Percentiles rank a stretch among this genome's conserved stretches.
Conservation (phyloP, 352 stramenopile genomes). For the Globisporangium acanthophoron region DNA sequence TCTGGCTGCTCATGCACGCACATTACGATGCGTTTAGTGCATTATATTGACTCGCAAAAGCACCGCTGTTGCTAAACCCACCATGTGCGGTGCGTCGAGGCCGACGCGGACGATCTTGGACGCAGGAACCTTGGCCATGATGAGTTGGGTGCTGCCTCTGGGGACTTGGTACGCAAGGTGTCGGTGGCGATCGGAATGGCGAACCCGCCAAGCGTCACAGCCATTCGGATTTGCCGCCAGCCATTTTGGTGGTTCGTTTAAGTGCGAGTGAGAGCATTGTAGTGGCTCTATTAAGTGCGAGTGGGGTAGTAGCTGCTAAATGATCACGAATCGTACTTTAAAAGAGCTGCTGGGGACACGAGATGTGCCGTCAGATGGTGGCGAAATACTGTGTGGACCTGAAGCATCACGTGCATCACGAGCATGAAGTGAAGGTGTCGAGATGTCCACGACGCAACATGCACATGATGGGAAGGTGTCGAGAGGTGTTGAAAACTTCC, state of each 20-base stretch:
- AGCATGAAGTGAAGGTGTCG: no score
- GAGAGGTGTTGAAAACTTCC: no score
- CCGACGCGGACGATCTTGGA: constrained; percentile 75
- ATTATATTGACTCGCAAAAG: no score
- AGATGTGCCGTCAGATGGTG: no score
- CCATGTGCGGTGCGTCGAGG: constrained; percentile 71
- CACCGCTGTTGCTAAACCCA: constrained; percentile 15
- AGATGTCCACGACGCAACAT: no score
- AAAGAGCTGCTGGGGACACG: no score
- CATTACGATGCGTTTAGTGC: no score
- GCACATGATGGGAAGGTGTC: no score
- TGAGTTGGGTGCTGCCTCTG: not conserved
- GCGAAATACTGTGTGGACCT: no score
- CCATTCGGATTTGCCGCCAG: not conserved
- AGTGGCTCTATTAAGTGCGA: constrained; percentile 1
- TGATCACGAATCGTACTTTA: not conserved
- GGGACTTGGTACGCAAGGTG: not conserved
- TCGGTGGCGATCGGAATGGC: not conserved
- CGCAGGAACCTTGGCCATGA: constrained; percentile 57
- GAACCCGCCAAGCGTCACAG: constrained; percentile 4
- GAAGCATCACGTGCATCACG: no score
- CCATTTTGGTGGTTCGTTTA: constrained; percentile 5
- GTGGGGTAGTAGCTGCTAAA: not conserved
- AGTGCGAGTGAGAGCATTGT: not conserved
- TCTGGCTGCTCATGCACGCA: constrained; percentile 35